Conservation (phyloP, 106 monocot species). For the Dactylorhiza incarnata region DNA sequence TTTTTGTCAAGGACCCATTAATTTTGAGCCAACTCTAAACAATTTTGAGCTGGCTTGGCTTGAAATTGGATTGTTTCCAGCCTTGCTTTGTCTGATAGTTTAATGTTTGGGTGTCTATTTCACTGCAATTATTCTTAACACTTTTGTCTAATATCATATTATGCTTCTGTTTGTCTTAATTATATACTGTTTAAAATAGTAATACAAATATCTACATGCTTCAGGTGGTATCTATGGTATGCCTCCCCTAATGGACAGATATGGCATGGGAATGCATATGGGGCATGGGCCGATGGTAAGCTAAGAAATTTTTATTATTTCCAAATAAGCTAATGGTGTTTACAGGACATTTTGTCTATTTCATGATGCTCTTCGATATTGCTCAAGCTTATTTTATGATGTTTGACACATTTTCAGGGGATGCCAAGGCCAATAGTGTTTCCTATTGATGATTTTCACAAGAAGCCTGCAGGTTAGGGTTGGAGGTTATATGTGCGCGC, state of each 20-base stretch:
- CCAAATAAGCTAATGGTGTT: neutral
- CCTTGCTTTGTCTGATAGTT: too few relatives aligned
- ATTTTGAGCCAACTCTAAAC: too few relatives aligned
- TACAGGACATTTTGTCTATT: neutral
- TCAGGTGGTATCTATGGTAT: conserved; percentile 93
- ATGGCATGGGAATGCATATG: conserved; percentile 62
- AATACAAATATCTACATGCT: neutral
- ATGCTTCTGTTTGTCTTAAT: too few relatives aligned
- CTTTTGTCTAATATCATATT: too few relatives aligned
- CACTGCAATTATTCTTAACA: too few relatives aligned
- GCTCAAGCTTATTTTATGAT: neutral
- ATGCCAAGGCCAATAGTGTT: conserved; percentile 45
- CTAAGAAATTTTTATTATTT: neutral
- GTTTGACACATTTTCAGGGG: conserved; percentile 29
- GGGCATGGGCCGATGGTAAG: conserved; percentile 64
- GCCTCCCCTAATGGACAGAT: conserved; percentile 70
- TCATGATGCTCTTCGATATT: neutral
- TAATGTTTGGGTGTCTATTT: too few relatives aligned
- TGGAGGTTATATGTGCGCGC: neutral
- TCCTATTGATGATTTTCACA: conserved; percentile 53
- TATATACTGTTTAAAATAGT: neutral
- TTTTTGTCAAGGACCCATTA: too few relatives aligned
- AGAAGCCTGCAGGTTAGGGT: conserved; percentile 59
- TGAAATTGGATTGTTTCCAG: too few relatives aligned
- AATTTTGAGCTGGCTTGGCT: too few relatives aligned